A percentile compares a stretch with the other conserved stretches of the same genome.
Evolutionary conservation across 2,329 filamentous ascomycete species (phyloP).

Genomic region (Sporothrix brunneoviolacea): DNA sequence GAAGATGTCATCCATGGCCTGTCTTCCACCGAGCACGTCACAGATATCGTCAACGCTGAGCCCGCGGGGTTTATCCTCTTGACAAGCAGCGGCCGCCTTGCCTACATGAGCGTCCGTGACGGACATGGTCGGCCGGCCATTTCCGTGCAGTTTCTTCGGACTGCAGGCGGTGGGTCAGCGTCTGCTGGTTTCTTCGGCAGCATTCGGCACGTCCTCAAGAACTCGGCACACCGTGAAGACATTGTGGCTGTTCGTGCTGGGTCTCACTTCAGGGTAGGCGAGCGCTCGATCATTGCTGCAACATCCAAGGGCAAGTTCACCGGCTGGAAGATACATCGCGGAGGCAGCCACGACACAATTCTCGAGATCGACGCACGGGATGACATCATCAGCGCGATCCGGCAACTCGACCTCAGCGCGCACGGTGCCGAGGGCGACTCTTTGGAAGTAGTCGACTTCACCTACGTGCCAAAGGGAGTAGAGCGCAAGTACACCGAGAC

Average conservation of each 20-base stretch:
- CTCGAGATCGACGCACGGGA: conserved; percentile 65
- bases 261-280: conserved; percentile 64
- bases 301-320: conserved; percentile 73
- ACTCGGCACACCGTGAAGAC: conserved; percentile 64
- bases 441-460: conserved; percentile 74
- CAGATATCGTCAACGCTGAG: conserved; percentile 75
- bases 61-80: conserved; percentile 77
- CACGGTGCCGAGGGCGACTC: conserved; percentile 47
- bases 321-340: conserved; percentile 83
- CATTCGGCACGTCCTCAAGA: conserved; percentile 67
- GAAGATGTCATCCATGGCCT: conserved; percentile 69
- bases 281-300: conserved; percentile 75
- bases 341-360: conserved; percentile 70
- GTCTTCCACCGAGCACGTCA: conserved; percentile 70
- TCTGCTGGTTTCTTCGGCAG: conserved; percentile 70
- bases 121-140: conserved; percentile 79
- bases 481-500: conserved; percentile 44
- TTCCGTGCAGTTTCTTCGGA: conserved; percentile 68
- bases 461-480: conserved; percentile 53
- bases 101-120: conserved; percentile 81
- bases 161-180: conserved; percentile 48
- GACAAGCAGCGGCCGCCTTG: conserved; percentile 78
- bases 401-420: conserved; percentile 43
- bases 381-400: conserved; percentile 55
- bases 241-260: conserved; percentile 75